These are phyloP conservation scores for Candida krabiensis DNA, from an alignment of 805 yeast species.

Conservation along the genomic window DNA sequence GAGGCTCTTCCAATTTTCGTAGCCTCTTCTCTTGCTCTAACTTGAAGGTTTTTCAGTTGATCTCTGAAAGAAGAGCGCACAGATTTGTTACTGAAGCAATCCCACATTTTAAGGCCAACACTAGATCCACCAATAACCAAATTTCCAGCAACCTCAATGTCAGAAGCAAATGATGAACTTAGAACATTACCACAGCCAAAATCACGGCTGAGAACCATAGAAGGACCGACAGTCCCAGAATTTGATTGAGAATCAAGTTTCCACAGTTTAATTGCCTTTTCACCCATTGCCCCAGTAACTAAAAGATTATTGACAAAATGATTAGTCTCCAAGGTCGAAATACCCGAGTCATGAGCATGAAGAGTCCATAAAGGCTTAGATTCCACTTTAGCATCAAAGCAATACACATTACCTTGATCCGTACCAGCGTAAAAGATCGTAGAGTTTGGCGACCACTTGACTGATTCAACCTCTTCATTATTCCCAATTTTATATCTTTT, in stretches of 20 bases:
- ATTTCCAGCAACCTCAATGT: conserved; percentile 76
- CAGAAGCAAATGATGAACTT: conserved; percentile 80
- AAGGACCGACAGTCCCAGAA: conserved; percentile 45
- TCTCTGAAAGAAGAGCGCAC: conserved; percentile 69
- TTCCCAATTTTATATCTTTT: conserved; percentile 63
- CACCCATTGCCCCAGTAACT: conserved; percentile 89
- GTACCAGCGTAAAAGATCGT: conserved; percentile 78
- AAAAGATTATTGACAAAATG: conserved; percentile 66
- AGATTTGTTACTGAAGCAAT: conserved; percentile 76
- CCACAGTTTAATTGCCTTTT: conserved; percentile 86
- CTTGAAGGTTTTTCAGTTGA: conserved; percentile 56
- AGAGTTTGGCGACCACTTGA: conserved; percentile 62
- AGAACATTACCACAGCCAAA: conserved; percentile 93
- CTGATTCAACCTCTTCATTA: conserved; percentile 74
- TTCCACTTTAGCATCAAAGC: conserved; percentile 77
- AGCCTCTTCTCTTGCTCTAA: conserved; percentile 58
- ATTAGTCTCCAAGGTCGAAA: conserved; percentile 77
- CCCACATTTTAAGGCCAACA: conserved; percentile 90
- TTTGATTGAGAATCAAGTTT: conserved; percentile 42
- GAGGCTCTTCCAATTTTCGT: conserved; percentile 57
- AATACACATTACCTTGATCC: conserved; percentile 85
- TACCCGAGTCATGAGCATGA: conserved; percentile 96
- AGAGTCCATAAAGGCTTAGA: conserved; percentile 85
- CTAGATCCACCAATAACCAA: conserved; percentile 84
- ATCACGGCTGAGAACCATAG: conserved; percentile 88